phyloP scores from a whole-genome alignment of 257 asterid species.

The Jacaranda copaia region DNA sequence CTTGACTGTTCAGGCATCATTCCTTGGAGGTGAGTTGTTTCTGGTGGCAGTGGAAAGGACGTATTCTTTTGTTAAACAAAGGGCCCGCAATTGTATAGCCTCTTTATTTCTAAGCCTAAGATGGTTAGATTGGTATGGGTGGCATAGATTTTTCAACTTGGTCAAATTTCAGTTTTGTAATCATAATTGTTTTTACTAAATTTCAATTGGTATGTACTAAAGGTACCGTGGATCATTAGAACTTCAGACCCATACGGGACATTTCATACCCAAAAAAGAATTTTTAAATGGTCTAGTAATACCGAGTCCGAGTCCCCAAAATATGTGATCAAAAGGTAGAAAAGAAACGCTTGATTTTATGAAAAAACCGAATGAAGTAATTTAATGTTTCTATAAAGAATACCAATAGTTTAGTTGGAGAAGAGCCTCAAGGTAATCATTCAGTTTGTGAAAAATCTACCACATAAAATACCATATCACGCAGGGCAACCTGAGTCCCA shows the following conservation, averaged over 20 bases:
- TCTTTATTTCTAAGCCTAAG: slow-evolving; percentile 30
- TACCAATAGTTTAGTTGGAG: not conserved
- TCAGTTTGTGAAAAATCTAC: slow-evolving; percentile 1
- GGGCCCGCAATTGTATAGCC: slow-evolving; percentile 8
- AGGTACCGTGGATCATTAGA: not conserved
- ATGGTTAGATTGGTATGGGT: slow-evolving; percentile 15
- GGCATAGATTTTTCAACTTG: not conserved
- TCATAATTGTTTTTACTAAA: not conserved
- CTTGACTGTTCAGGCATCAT: slow-evolving; percentile 87
- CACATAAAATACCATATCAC: slow-evolving; percentile 8
- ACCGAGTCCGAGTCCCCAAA: not conserved
- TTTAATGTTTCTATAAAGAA: slow-evolving; percentile 4
- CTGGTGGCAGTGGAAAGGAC: slow-evolving; percentile 23
- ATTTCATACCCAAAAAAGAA: not conserved
- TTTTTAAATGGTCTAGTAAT: slow-evolving; percentile 7
- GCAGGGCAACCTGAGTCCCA: no score
- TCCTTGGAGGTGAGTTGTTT: slow-evolving; percentile 85
- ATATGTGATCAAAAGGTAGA: not conserved
- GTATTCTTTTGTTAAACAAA: slow-evolving; percentile 17
- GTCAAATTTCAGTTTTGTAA: not conserved
- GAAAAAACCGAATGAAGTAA: not conserved
- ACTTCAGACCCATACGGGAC: slow-evolving; percentile 8
- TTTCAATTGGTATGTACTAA: not conserved
- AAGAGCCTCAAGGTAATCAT: slow-evolving; percentile 15
- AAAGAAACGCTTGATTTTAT: not conserved